A percentile compares a stretch with the other conserved stretches of the same genome.
These are phyloP conservation scores for Rutstroemia sp. DNA, from an alignment of 2,329 filamentous ascomycete species.

Conservation along the genomic window DNA sequence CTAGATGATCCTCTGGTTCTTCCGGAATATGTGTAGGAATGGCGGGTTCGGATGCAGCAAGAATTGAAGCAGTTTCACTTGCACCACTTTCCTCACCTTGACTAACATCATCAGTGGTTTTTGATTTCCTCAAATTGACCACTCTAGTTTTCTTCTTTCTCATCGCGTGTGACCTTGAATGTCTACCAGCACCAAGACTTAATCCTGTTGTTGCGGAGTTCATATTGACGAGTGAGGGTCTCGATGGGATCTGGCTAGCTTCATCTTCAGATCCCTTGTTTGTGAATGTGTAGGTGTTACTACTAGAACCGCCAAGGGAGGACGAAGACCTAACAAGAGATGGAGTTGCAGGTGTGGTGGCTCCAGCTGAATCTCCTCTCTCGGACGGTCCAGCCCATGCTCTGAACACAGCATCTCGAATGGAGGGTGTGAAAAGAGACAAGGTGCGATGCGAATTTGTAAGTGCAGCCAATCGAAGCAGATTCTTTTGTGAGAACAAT, in stretches of 20 bases:
- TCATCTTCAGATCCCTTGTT: conserved; percentile 56
- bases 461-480: conserved; percentile 73
- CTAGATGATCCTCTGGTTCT: conserved; percentile 49
- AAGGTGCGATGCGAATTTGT: conserved; percentile 85
- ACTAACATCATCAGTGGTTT: conserved; percentile 36
- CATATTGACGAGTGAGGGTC: conserved; percentile 58
- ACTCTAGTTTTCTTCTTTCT: conserved; percentile 80
- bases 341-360: conserved; percentile 32
- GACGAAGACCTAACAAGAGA: conserved; percentile 58
- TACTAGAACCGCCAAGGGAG: conserved; percentile 45
- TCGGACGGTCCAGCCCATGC: conserved; percentile 83
- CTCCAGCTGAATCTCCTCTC: conserved; percentile 22
- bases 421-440: conserved; percentile 86
- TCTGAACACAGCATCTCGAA: conserved; percentile 82
- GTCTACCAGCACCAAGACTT: conserved; percentile 52
- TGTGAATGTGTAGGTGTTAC: conserved; percentile 62
- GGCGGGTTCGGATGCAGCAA: conserved; percentile 55
- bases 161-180: conserved; percentile 47
- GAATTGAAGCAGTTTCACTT: conserved; percentile 41
- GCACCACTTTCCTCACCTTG: conserved; percentile 30
- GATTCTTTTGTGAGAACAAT: conserved; percentile 91
- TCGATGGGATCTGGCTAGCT: conserved; percentile 48
- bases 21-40: conserved; percentile 50
- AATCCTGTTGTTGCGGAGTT: conserved; percentile 55
- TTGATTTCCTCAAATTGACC: conserved; percentile 67